Base-by-base conservation (phyloP, 192 early-diverging fungal species). In the Coemansia sp. region DNA sequence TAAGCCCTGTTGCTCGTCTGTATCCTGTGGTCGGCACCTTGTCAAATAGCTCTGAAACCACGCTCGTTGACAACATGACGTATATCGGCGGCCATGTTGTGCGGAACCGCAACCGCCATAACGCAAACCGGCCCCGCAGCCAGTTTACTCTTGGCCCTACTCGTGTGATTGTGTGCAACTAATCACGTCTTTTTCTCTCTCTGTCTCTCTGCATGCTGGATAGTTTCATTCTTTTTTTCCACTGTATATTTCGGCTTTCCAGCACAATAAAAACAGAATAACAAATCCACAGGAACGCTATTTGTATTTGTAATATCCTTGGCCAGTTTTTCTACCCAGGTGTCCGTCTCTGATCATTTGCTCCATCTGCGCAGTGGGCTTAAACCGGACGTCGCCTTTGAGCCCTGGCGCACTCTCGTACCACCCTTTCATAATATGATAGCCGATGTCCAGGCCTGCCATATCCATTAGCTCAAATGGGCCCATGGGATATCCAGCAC, bases 401-500 rank as follows among this genome's bases (percentile, higher is more conserved):
- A 94, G 86, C 51, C 91, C 86, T 56, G 88, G 85, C 56, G 91
- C 91, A 61, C 76, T 78, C 82, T 88, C 84, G 81, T 88, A 84
- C 94, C 94, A 94, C 52, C 94, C 94, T 65, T 94, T 91, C 20
- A 87, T 88, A 85, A 96, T 96, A 81, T 48, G 45, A 5, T 64
- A 70, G 93, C 93, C 51, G 88, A 85, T 60, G 93, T 84, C 75
- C 91, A 91, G 66, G 91, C 90, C 62, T 14, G 45, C 34, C 45
- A 51, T 51, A 48, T 64, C 62, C 62, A 51, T 51, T 48, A 64
- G 62, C 62, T 64, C 62, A 35, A 64, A 64, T 14, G 96, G 95
- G 32, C 96, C 96, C 94, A 97, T 96, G 18, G 94, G 95, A 84
- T 96, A 94, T 35, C 96, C 96, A 38, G 95, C 94, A 58, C 96